Conservation (phyloP, 331 rosid genomes). For the Erythrophleum ivorense region DNA sequence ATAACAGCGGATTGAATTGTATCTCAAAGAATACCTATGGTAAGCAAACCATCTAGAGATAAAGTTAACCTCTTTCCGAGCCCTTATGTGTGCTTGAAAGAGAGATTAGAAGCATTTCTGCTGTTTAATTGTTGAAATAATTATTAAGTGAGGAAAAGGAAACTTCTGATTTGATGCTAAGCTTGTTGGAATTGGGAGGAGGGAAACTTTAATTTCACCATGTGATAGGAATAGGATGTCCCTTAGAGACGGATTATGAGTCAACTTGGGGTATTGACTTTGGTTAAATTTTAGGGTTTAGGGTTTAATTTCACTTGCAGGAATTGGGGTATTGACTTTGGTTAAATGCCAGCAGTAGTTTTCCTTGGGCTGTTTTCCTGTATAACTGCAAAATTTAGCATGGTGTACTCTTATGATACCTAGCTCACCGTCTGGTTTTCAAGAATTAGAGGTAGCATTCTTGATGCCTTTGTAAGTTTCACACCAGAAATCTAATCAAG, state of each 20-base stretch:
- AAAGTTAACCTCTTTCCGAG: not conserved
- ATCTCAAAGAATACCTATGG: slow-evolving; percentile 7
- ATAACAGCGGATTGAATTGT: not conserved
- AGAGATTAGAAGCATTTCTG: not conserved
- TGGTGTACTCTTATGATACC: not conserved
- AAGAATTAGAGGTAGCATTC: slow-evolving; percentile 3
- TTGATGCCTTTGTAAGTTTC: slow-evolving; percentile 3
- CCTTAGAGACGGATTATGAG: slow-evolving; percentile 3
- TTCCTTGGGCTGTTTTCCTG: not conserved
- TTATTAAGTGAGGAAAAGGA: not conserved
- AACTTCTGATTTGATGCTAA: slow-evolving; percentile 6
- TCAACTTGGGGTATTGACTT: slow-evolving; percentile 13
- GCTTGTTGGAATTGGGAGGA: slow-evolving; percentile 19
- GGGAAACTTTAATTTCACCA: slow-evolving; percentile 1
- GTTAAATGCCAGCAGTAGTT: not conserved
- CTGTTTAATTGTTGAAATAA: not conserved
- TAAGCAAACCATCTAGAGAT: not conserved
- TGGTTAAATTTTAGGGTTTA: slow-evolving; percentile 5
- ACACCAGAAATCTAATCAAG: slow-evolving; percentile 11
- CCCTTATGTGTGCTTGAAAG: not conserved
- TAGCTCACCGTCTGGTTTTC: slow-evolving; percentile 5
- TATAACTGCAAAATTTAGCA: not conserved
- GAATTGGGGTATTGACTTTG: not conserved
- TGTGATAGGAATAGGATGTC: slow-evolving; percentile 1
- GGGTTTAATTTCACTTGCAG: not conserved